These are phyloP conservation scores for Seiridium unicorne DNA, from an alignment of 2,329 filamentous ascomycete species.

Conservation along the genomic window DNA sequence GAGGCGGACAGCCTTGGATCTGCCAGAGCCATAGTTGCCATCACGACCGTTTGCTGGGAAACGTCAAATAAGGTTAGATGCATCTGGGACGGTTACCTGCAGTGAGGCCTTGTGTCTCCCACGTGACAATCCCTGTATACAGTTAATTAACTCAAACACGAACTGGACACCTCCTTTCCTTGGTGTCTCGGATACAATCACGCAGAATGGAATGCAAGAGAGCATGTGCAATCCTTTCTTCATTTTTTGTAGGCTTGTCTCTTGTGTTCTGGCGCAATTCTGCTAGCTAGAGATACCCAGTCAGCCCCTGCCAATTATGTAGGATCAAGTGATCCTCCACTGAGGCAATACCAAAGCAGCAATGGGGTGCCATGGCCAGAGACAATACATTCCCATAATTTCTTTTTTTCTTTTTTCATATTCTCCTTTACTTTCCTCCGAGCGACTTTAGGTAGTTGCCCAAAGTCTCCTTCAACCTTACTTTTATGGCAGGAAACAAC, in stretches of 20 bases:
- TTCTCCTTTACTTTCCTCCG: background rate
- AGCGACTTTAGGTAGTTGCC: background rate
- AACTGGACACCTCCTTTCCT: slow-evolving; percentile 4
- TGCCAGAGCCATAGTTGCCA: slow-evolving; percentile 12
- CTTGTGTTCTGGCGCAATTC: background rate
- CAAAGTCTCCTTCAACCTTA: background rate
- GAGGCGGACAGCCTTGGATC: background rate
- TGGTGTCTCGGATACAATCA: background rate
- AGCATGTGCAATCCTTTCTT: background rate
- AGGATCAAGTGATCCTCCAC: background rate
- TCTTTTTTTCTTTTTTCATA: background rate
- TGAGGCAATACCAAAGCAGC: background rate
- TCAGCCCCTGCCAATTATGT: background rate
- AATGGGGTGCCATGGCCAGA: background rate
- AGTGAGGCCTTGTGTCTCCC: slow-evolving; percentile 33
- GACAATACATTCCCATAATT: background rate
- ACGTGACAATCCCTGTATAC: slow-evolving; percentile 34
- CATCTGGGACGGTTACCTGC: slow-evolving; percentile 33
- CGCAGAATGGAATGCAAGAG: background rate
- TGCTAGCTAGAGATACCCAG: background rate
- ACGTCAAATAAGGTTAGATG: slow-evolving; percentile 35
- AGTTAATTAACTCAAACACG: slow-evolving; percentile 14
- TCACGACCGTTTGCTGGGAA: slow-evolving; percentile 30
- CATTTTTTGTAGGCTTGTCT: background rate
- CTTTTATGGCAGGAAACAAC: background rate